A percentile compares a stretch with the other conserved stretches of the same genome.
phyloP scores from a whole-genome alignment of 805 yeast genomes.

The Lipomyces lipofer region DNA sequence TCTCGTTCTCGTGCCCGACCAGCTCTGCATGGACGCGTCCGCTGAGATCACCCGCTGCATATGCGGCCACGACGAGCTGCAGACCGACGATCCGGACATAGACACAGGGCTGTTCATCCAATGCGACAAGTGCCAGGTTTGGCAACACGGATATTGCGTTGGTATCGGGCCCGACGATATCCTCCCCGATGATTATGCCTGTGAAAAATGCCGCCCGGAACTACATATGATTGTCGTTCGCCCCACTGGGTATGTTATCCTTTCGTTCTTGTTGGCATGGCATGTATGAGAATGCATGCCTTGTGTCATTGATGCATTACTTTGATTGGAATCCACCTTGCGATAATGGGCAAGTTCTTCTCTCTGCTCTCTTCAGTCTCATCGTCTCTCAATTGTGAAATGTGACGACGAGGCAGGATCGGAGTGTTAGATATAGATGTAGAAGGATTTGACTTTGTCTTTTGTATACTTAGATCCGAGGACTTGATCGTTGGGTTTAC shows the following conservation, averaged over 20 bases:
- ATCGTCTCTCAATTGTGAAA: too few relatives aligned
- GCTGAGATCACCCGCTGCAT: conserved; percentile 57
- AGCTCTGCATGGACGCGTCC: conserved; percentile 7
- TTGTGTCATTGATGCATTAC: too few relatives aligned
- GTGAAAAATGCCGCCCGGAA: conserved; percentile 88
- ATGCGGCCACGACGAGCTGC: conserved; percentile 54
- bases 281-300: not conserved
- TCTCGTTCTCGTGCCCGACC: not conserved
- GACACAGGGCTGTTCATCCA: conserved; percentile 95
- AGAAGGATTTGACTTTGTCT: too few relatives aligned
- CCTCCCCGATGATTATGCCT: conserved; percentile 92
- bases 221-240: conserved; percentile 60
- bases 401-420: too few relatives aligned
- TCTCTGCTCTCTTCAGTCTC: not conserved
- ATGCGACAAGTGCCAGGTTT: conserved; percentile 89
- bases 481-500: too few relatives aligned
- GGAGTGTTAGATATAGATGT: too few relatives aligned
- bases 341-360: too few relatives aligned
- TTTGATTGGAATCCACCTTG: too few relatives aligned
- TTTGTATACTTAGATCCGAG: too few relatives aligned
- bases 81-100: conserved; percentile 51
- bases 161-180: conserved; percentile 72
- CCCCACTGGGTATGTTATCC: conserved; percentile 43
- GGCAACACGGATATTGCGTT: conserved; percentile 98
- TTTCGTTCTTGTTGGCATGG: not conserved